Evolutionary conservation across 2,329 filamentous ascomycete species (phyloP).

Genomic region (Neurospora sp.): DNA sequence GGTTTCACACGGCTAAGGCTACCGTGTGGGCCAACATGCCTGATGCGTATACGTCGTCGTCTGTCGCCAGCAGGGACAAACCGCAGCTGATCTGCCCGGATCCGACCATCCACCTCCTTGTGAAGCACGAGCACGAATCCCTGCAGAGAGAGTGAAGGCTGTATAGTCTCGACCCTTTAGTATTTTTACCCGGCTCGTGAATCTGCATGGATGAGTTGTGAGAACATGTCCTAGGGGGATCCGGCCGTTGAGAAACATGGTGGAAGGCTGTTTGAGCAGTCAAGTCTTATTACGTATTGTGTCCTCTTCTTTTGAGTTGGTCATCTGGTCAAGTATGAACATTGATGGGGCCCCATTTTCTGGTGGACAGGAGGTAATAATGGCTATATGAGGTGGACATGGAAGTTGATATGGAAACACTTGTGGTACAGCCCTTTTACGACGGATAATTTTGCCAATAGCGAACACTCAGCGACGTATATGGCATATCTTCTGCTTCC

Average conservation of each 20-base stretch:
- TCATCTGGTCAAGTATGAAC: neutral
- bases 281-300: neutral
- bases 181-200: neutral
- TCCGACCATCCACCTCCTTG: slow-evolving; percentile 3
- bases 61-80: slow-evolving; percentile 8
- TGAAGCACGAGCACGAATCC: neutral
- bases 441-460: neutral
- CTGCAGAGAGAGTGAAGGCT: neutral
- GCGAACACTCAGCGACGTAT: neutral
- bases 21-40: slow-evolving; percentile 39
- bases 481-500: neutral
- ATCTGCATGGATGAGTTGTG: neutral
- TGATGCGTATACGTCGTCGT: slow-evolving; percentile 16
- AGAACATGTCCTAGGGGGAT: neutral
- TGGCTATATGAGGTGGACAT: neutral
- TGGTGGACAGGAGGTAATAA: neutral
- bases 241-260: neutral
- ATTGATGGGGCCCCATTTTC: neutral
- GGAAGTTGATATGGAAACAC: neutral
- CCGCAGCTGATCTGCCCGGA: slow-evolving; percentile 12
- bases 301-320: neutral
- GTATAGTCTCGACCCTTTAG: neutral
- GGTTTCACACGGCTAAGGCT: slow-evolving; percentile 35
- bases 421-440: neutral
- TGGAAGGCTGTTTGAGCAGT: neutral